Evolutionary conservation across 2,329 filamentous ascomycete species (phyloP), one percentile per base, ranked within the genome.

Genomic region (Sclerotinia minor): DNA sequence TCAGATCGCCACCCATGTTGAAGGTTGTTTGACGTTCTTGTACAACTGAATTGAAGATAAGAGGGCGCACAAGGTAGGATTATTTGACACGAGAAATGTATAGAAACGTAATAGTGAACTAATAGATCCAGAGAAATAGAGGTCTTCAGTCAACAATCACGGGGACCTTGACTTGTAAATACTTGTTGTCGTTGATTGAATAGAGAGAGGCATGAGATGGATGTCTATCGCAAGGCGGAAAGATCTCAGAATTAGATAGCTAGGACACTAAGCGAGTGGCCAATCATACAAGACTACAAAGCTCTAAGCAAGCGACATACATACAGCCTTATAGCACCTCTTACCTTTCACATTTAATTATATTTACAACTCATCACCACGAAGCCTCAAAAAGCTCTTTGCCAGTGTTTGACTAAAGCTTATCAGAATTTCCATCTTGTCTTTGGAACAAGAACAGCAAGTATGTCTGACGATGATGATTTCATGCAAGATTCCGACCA

Each of bases 401-500:
- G 21, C 19, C n/a, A 47, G n/a, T 21, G n/a, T 1, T 3, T n/a
- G 21, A 35, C 2, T 32, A 44, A 21, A 55, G n/a, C 13, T 11
- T 29, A 32, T 41, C 17, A 19, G n/a, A 35, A 2, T 15, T 5
- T 8, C 4, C n/a, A 49, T 5, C 29, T 53, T 49, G 13, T 1
- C n/a, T 11, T 8, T 17, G 41, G 44, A 55, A 11, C 6, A 26
- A 63, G 21, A 9, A 52, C 44, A 26, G 64, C 65, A 75, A 78
- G 65, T 21, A 84, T 84, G 83, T 84, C 83, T 50, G 83, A 84
- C 76, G 83, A 84, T 70, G 92, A 94, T 80, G 91, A 96, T 81
- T 96, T 96, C 79, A 96, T 96, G 92, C 91, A 95, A 80, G 92
- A 93, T 78, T 95, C 92, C 5, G 92, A 92, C 70, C 89, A 92